These are phyloP conservation scores for Corynespora cassiicola DNA, from an alignment of 2,329 filamentous ascomycete genomes.

Conservation along the genomic window DNA sequence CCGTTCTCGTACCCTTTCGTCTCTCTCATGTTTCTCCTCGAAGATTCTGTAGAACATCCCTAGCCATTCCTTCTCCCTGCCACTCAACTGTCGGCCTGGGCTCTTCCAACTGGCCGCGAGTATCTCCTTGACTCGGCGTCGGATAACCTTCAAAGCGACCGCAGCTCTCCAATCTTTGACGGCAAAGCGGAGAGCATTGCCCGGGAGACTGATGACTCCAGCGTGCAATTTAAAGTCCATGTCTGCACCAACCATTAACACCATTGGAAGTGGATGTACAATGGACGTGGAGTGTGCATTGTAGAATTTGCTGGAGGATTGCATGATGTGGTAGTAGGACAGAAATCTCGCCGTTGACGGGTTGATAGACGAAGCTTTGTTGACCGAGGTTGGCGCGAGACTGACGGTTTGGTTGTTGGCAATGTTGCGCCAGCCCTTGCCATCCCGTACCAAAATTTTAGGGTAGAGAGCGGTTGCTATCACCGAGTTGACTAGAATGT, in stretches of 20 bases:
- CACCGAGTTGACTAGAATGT: constrained; percentile 78
- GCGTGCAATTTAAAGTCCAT: constrained; percentile 89
- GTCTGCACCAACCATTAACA: constrained; percentile 79
- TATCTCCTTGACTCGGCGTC: constrained; percentile 76
- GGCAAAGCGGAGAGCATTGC: constrained; percentile 83
- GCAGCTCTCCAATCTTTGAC: constrained; percentile 89
- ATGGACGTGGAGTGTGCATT: constrained; percentile 78
- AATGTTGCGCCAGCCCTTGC: constrained; percentile 87
- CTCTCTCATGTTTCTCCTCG: constrained; percentile 36
- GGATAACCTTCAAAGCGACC: constrained; percentile 84
- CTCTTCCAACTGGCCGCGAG: constrained; percentile 72
- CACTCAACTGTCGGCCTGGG: constrained; percentile 47
- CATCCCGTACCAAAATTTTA: constrained; percentile 83
- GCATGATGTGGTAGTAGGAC: constrained; percentile 98
- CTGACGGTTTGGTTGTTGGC: constrained; percentile 91
- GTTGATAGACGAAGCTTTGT: constrained; percentile 62
- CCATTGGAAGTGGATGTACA: constrained; percentile 75
- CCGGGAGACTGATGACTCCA: constrained; percentile 85
- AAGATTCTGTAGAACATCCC: constrained; percentile 40
- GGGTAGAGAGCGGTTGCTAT: constrained; percentile 97
- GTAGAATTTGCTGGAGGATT: constrained; percentile 79
- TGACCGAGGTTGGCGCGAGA: constrained; percentile 87
- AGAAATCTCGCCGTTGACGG: constrained; percentile 72
- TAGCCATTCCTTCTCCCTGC: constrained; percentile 52
- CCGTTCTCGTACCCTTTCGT: constrained; percentile 38